Base-by-base conservation (phyloP, 129 eudicot species). In the Mikania micrantha region DNA sequence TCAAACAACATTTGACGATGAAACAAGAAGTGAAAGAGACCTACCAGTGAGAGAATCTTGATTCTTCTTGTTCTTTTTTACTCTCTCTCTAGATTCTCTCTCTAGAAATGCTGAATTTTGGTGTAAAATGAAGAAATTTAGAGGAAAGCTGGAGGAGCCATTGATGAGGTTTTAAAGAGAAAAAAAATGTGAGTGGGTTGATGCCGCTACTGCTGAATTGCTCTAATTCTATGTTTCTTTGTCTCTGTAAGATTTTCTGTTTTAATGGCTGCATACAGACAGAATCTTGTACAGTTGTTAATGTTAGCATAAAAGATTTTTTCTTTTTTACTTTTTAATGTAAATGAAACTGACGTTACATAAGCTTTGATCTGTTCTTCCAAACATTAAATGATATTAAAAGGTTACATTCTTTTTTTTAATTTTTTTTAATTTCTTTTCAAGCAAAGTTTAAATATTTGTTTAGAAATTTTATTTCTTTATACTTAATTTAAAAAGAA, bases 251-350 rank as follows among this genome's bases (percentile, higher is more conserved):
- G 67, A 59, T 32, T 59, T 75, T 75, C 74, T 75, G 80, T 75
- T 68, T 67, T 67, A 67, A 59, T 67, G 74, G 67, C 80, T 68
- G 69, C 70, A 60, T 72, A 75, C 53, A 67, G 72, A 75, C 54
- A 75, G 80, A 75, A 75, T 75, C 80, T 75, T 75, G 64, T 34
- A 75, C 80, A 58, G 80, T 75, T 65, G 66, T 56, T 63, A 70
- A 70, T 70, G 67, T 44, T 69, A 57, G 25, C 16, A 49, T 73
- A 35, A 48, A 22, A 12, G 11, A 50, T 21, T 5, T 36, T 48
- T 48, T 73, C 24, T 21, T 47, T 32, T 49, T 73, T 73, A 49
- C 71, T 66, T 34, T 64, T 56, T 41, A 36, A 11, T 69, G 74
- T 47, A 22, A 25, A 57, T 49, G 69, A 75, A 57, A 58, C 58